Conservation (phyloP, 192 early-diverging fungal species). For the Geranomyces variabilis region DNA sequence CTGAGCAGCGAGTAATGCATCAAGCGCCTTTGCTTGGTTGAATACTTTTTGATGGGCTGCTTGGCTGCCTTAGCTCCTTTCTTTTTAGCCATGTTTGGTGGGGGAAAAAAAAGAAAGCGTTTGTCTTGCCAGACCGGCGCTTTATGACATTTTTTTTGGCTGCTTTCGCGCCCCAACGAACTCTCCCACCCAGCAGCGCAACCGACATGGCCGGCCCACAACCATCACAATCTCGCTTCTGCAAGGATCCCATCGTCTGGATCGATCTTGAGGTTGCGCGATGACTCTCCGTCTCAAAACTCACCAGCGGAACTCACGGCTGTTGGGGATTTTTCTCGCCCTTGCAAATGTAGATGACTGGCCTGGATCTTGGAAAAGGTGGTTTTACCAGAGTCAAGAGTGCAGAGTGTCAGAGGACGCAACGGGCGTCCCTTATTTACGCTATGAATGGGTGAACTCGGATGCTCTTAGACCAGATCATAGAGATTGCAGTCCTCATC, state of each 20-base stretch:
- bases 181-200: too few species aligned
- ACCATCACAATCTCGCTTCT: background rate
- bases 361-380: constrained; percentile 62
- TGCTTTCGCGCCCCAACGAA: too few species aligned
- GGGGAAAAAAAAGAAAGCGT: background rate
- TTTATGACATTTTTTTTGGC: too few species aligned
- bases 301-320: background rate
- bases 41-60: constrained; percentile 14
- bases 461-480: constrained; percentile 67
- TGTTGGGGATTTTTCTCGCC: too few species aligned
- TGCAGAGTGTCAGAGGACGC: background rate
- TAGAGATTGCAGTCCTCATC: constrained; percentile 88
- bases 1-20: background rate
- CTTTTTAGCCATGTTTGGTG: constrained; percentile 29
- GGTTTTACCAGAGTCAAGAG: background rate
- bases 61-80: constrained; percentile 22
- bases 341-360: constrained; percentile 67
- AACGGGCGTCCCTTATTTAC: background rate
- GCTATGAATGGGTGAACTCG: background rate
- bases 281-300: too few species aligned
- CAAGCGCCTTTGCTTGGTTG: background rate
- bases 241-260: constrained; percentile 73
- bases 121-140: too few species aligned
- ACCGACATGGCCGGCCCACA: too few species aligned
- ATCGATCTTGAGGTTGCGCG: constrained; percentile 82